Evolutionary conservation across 2,329 filamentous ascomycete species (phyloP).

Genomic region (Fusarium redolens): DNA sequence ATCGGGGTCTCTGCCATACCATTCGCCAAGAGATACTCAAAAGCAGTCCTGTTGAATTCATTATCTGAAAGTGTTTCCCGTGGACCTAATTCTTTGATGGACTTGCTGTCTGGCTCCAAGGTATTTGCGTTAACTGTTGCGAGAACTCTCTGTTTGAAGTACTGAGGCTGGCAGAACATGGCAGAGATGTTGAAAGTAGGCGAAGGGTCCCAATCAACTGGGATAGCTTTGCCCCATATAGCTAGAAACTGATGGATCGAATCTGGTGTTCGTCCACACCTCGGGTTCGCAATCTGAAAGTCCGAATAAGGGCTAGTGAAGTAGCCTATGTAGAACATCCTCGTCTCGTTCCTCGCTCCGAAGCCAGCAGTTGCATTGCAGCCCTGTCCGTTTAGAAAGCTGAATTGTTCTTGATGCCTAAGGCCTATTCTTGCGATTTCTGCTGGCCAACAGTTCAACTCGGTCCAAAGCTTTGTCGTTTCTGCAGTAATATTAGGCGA

Average conservation of each 20-base stretch:
- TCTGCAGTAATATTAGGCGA: neutral
- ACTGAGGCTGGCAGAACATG: slow-evolving; percentile 57
- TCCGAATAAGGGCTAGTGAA: slow-evolving; percentile 48
- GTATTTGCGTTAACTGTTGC: slow-evolving; percentile 49
- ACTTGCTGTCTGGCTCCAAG: slow-evolving; percentile 3
- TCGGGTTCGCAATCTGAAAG: slow-evolving; percentile 45
- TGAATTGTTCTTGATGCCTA: neutral
- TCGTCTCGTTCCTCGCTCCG: neutral
- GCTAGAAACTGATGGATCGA: slow-evolving; percentile 53
- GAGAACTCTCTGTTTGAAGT: slow-evolving; percentile 58
- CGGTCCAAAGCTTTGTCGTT: slow-evolving; percentile 50
- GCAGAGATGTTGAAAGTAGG: slow-evolving; percentile 46
- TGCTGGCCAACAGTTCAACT: slow-evolving; percentile 54
- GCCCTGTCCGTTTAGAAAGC: slow-evolving; percentile 53
- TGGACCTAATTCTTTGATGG: neutral
- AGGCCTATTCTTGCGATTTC: neutral
- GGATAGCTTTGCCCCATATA: slow-evolving; percentile 27
- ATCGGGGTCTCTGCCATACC: slow-evolving; percentile 35
- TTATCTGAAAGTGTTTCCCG: neutral
- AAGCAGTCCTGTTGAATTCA: slow-evolving; percentile 51
- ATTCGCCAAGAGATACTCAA: slow-evolving; percentile 49
- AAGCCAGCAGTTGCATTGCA: slow-evolving; percentile 44
- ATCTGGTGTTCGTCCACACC: slow-evolving; percentile 47
- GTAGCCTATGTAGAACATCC: slow-evolving; percentile 58
- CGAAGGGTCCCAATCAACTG: neutral